A percentile compares a stretch with the other conserved stretches of the same genome.
Evolutionary conservation across 164 flowering plant genomes (phyloP).

Genomic region (Kingdonia uniflora): DNA sequence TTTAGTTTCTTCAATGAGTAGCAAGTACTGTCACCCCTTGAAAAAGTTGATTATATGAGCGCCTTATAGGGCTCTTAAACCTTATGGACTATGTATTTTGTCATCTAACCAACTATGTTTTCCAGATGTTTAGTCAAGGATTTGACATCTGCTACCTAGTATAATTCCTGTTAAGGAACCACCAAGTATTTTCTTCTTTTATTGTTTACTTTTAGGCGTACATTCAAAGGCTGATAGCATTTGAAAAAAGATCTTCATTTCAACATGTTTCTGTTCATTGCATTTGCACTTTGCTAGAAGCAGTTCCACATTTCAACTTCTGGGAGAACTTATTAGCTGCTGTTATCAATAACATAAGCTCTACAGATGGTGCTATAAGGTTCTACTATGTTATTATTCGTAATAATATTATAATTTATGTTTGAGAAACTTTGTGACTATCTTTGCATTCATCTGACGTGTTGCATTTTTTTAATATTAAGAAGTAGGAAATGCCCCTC

Average conservation of each 20-base stretch:
- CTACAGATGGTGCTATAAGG: constrained; percentile 72
- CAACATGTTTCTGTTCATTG: constrained; percentile 63
- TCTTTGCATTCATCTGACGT: no score
- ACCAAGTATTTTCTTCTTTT: background rate
- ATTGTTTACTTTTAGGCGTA: constrained; percentile 43
- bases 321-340: constrained; percentile 58
- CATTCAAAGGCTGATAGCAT: constrained; percentile 56
- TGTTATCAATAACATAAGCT: constrained; percentile 56
- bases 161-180: background rate
- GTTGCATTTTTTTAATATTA: no score
- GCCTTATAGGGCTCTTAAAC: no score
- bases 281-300: constrained; percentile 73
- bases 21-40: no score
- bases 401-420: no score
- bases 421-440: no score
- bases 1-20: no score
- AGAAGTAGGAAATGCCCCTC: no score
- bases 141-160: background rate
- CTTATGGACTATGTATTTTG: no score
- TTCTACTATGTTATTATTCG: background rate
- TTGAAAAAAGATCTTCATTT: constrained; percentile 39
- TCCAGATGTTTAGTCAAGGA: no score
- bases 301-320: constrained; percentile 89
- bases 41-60: no score
- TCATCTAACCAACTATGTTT: no score